Percentiles rank a stretch among this genome's conserved stretches.
Conservation (phyloP, 2,329 filamentous ascomycete species). For the Alternaria burnsii region DNA sequence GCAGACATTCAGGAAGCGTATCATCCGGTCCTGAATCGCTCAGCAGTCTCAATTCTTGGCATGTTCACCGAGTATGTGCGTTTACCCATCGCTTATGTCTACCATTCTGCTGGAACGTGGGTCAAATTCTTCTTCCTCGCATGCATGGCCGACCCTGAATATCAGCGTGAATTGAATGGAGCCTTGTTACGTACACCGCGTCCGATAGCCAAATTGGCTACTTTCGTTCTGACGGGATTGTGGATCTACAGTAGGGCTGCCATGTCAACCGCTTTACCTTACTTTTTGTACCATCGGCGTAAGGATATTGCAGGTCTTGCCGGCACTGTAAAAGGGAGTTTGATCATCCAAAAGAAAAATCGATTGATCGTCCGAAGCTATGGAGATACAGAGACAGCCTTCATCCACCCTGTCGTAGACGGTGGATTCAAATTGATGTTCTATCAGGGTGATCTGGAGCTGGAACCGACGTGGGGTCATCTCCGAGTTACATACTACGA, state of each 20-base stretch:
- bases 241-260: conserved; percentile 59
- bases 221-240: conserved; percentile 55
- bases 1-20: conserved; percentile 45
- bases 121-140: conserved; percentile 61
- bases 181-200: conserved; percentile 50
- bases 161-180: conserved; percentile 60
- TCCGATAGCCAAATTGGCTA: conserved; percentile 49
- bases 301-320: conserved; percentile 58
- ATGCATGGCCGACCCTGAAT: conserved; percentile 62
- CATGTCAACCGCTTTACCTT: conserved; percentile 57
- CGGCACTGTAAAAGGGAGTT: conserved; percentile 60
- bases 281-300: conserved; percentile 61
- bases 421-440: conserved; percentile 51
- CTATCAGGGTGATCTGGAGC: conserved; percentile 51
- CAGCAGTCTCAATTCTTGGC: conserved; percentile 33
- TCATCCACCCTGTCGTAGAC: conserved; percentile 51
- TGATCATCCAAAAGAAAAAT: conserved; percentile 58
- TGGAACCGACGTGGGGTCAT: conserved; percentile 57
- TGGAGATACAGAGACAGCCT: conserved; percentile 60
- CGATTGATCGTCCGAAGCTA: conserved; percentile 58
- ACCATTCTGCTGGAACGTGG: conserved; percentile 54
- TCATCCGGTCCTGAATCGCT: conserved; percentile 42
- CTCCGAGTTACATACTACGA: conserved; percentile 60
- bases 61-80: conserved; percentile 40
- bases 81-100: conserved; percentile 51